A percentile compares a stretch with the other conserved stretches of the same genome.
phyloP scores from a whole-genome alignment of 139 green algal genomes.

The Dunaliella sp. region DNA sequence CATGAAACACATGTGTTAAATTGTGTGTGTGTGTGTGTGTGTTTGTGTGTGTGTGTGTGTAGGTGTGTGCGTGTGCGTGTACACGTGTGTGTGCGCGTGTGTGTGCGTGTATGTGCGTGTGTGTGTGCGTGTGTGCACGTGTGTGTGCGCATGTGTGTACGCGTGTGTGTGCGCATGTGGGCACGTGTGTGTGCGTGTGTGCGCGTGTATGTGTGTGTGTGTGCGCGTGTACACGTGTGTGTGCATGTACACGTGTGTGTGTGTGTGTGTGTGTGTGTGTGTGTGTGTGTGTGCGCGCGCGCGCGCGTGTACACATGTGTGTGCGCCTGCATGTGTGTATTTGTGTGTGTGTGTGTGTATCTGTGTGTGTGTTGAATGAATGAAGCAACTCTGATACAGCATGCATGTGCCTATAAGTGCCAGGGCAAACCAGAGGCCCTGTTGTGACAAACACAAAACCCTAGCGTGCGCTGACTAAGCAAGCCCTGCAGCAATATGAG shows the following conservation, averaged over 20 bases:
- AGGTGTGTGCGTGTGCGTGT: neutral
- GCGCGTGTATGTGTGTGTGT: neutral
- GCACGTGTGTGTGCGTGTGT: neutral
- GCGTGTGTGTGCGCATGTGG: neutral
- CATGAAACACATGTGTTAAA: too few species aligned
- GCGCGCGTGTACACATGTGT: neutral
- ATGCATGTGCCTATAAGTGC: too few species aligned
- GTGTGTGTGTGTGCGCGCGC: neutral
- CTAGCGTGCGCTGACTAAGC: too few species aligned
- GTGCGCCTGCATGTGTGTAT: neutral
- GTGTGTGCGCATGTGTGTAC: neutral
- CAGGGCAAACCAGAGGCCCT: too few species aligned
- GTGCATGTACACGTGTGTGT: neutral
- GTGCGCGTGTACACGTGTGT: neutral
- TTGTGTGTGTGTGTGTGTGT: too few species aligned
- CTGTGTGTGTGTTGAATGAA: neutral
- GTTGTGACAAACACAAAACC: too few species aligned
- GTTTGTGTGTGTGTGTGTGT: neutral
- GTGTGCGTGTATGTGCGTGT: neutral
- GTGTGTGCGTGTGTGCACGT: neutral
- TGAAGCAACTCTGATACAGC: too few species aligned
- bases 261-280: neutral
- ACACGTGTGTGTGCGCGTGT: neutral
- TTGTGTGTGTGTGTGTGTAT: neutral
- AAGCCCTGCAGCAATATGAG: too few species aligned